Evolutionary conservation across 768 basidiomycete genomes (phyloP).

Genomic region (Sporobolomyces roseus): DNA sequence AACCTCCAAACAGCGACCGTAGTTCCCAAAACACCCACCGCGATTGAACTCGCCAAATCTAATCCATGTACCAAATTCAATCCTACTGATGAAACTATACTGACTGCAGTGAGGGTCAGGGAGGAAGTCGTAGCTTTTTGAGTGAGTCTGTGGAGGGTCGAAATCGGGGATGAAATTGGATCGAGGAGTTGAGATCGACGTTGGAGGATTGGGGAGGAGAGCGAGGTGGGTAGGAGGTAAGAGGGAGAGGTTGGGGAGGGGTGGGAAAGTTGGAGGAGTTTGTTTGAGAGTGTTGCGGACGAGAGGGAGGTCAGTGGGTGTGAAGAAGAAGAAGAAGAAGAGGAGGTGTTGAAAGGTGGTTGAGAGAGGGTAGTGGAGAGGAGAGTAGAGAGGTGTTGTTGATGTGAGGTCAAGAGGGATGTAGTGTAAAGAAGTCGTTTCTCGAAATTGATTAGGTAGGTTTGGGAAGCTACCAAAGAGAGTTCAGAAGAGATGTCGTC

Average conservation of each 20-base stretch:
- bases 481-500: constrained; percentile 44
- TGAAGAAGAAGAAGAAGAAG: no score
- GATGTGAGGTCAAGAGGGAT: constrained; percentile 16
- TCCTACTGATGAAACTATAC: not conserved
- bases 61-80: constrained; percentile 1
- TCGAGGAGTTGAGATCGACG: constrained; percentile 39
- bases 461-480: constrained; percentile 1
- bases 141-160: constrained; percentile 37
- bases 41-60: constrained; percentile 28
- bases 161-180: constrained; percentile 40
- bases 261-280: not conserved
- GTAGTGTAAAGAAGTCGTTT: constrained; percentile 31
- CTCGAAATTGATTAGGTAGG: constrained; percentile 34
- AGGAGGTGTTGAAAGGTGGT: not conserved
- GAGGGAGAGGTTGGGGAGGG: not conserved
- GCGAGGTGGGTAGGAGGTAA: not conserved
- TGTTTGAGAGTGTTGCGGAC: no score
- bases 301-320: no score
- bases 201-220: constrained; percentile 9
- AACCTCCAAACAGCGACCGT: constrained; percentile 35
- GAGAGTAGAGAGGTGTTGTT: not conserved
- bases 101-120: not conserved
- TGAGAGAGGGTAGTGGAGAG: constrained; percentile 14
- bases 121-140: constrained; percentile 31
- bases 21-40: constrained; percentile 27